A percentile compares a stretch with the other conserved stretches of the same genome.
Evolutionary conservation across 73 alveolate species (phyloP).

Genomic region (Tetrahymena thermophila): DNA sequence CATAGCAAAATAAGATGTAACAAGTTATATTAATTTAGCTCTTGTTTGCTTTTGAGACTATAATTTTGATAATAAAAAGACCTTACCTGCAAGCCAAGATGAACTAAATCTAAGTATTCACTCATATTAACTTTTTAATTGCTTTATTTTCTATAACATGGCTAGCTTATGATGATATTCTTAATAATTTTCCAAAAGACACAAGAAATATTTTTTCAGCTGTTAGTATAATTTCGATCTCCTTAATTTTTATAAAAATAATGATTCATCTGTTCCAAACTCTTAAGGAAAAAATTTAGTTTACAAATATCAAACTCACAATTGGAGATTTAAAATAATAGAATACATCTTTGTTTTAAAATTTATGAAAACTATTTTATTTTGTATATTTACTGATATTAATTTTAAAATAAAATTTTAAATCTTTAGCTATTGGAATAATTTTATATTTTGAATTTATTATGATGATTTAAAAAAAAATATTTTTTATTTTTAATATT

Average conservation of each 20-base stretch:
- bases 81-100: background rate
- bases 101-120: background rate
- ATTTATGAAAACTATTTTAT: background rate
- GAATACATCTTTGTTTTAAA: background rate
- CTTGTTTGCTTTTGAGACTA: background rate
- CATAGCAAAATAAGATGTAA: background rate
- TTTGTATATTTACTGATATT: too few relatives aligned
- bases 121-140: background rate
- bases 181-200: background rate
- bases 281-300: background rate
- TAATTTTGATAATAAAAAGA: background rate
- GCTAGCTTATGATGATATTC: background rate
- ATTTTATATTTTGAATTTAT: too few relatives aligned
- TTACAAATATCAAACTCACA: background rate
- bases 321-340: background rate
- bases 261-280: background rate
- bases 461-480: too few relatives aligned
- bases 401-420: too few relatives aligned
- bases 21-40: background rate
- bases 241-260: background rate
- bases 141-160: background rate
- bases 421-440: too few relatives aligned
- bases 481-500: too few relatives aligned
- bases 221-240: background rate
- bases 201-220: background rate